These are phyloP conservation scores for Mycocentrospora acerina DNA, from an alignment of 2,329 filamentous ascomycete genomes.

Conservation along the genomic window DNA sequence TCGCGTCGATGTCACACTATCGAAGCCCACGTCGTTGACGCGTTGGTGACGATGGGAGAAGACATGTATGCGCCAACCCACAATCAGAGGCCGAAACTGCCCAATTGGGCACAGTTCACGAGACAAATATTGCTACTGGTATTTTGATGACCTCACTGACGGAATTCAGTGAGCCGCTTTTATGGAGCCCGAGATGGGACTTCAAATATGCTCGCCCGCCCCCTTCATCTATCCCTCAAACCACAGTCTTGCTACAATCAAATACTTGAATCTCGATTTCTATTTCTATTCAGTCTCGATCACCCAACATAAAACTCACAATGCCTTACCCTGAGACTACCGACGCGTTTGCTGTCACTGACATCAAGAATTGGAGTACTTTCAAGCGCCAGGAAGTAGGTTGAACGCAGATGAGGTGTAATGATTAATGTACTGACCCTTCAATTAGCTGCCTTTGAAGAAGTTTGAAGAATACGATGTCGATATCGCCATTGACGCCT, in stretches of 20 bases:
- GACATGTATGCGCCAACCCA: slow-evolving; percentile 11
- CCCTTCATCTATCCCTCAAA: slow-evolving; percentile 15
- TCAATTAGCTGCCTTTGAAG: slow-evolving; percentile 71
- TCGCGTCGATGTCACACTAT: too few relatives aligned
- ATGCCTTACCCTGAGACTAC: slow-evolving; percentile 57
- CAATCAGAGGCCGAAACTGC: slow-evolving; percentile 3
- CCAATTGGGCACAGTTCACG: slow-evolving; percentile 24
- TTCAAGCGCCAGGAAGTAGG: slow-evolving; percentile 60
- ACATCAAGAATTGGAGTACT: slow-evolving; percentile 62
- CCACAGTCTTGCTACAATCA: too few relatives aligned
- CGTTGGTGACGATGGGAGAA: slow-evolving; percentile 22
- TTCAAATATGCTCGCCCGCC: slow-evolving; percentile 31
- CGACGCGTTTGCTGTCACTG: slow-evolving; percentile 51
- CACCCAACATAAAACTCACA: slow-evolving; percentile 17
- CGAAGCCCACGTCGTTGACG: slow-evolving; percentile 30
- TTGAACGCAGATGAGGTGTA: neutral
- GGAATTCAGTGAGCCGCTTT: slow-evolving; percentile 28
- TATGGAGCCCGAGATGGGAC: slow-evolving; percentile 18
- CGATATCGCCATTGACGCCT: slow-evolving; percentile 77
- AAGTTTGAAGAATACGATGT: slow-evolving; percentile 85
- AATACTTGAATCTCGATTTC: too few relatives aligned
- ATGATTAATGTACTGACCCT: slow-evolving; percentile 12
- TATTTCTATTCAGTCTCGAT: slow-evolving; percentile 2
- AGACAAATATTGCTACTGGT: slow-evolving; percentile 15
- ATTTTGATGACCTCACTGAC: slow-evolving; percentile 38